Conservation (phyloP, 1,284 basidiomycete genomes). For the Puccinia coronata region DNA sequence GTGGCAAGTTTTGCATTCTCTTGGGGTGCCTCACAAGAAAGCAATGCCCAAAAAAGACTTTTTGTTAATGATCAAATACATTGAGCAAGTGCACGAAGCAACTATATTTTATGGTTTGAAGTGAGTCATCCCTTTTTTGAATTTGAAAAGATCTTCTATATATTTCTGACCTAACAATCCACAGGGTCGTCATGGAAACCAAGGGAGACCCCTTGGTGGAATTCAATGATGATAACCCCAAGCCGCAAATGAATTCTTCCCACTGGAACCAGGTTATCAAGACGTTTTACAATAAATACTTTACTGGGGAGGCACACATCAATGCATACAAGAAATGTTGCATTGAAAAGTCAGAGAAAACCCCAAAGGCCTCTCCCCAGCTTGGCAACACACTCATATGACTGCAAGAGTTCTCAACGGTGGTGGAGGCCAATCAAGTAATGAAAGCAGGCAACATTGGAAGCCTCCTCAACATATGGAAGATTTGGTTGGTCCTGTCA, state of each 20-base stretch:
- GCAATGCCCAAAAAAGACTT: constrained; percentile 6
- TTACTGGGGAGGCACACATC: not conserved
- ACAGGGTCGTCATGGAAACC: not conserved
- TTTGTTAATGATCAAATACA: not conserved
- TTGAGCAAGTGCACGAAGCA: constrained; percentile 7
- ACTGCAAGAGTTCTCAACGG: constrained; percentile 2
- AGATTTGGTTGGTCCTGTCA: not conserved
- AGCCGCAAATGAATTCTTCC: not conserved
- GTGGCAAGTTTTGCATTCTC: not conserved
- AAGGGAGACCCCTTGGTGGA: not conserved
- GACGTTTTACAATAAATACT: not conserved
- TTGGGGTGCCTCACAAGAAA: not conserved
- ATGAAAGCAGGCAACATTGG: constrained; percentile 16
- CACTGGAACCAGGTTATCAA: not conserved
- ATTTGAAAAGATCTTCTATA: not conserved
- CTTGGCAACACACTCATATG: not conserved
- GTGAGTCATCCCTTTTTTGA: not conserved
- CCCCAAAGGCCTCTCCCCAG: not conserved
- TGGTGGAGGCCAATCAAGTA: not conserved
- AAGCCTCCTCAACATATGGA: constrained; percentile 9
- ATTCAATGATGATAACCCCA: not conserved
- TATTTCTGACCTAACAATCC: not conserved
- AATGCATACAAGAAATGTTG: not conserved
- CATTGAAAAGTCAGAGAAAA: not conserved
- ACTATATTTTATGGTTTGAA: not conserved